Base-by-base conservation (phyloP, 2,329 filamentous ascomycete species). In the Fusarium nisikadoi region DNA sequence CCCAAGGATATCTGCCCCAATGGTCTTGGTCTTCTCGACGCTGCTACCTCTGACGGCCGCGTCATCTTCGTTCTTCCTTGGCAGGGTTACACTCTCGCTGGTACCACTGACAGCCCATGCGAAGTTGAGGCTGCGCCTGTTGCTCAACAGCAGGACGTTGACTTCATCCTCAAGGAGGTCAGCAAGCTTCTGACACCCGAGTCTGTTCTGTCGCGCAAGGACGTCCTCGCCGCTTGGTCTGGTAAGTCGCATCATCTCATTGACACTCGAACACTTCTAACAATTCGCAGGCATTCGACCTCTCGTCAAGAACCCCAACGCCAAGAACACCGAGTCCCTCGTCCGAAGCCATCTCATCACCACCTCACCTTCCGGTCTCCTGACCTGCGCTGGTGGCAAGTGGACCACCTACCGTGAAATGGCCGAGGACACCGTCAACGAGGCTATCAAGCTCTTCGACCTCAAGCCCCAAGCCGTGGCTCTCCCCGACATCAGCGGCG, bases 381-480 rank as follows among this genome's bases (percentile, higher is more conserved):
- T 96, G 74, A 95, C 93, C 56, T 94, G 93, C 80, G 92, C 93
- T 38, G 93, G 93, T 75, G 93, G 93, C 70, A 96, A 95, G 83
- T 95, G 93, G 93, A 96, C 93, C 10, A 96, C 93, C 16, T 96
- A 95, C 83, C 92, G 93, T 61, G 92, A 95, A 79, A 96, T 96
- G 93, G 92, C 93, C 57, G 92, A 96, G 81, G 93, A 95, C 77
- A 92, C 92, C 52, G 93, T 96, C 68, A 93, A 95, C 78, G 91
- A 94, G 77, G 93, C 93, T 33, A 87, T 95, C 81, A 84, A 86
- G 69, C 84, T 88, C 55, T 94, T 94, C 79, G 79, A 84, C 42
- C 86, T 95, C 33, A 81, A 84, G 55, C 83, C 91, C 9, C 81
- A 81, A 13, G 81, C 86, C 29, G 78, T 91, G 19, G 65, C 83